These are phyloP conservation scores for Heliocybe sulcata DNA, from an alignment of 1,284 basidiomycete genomes.

Conservation along the genomic window DNA sequence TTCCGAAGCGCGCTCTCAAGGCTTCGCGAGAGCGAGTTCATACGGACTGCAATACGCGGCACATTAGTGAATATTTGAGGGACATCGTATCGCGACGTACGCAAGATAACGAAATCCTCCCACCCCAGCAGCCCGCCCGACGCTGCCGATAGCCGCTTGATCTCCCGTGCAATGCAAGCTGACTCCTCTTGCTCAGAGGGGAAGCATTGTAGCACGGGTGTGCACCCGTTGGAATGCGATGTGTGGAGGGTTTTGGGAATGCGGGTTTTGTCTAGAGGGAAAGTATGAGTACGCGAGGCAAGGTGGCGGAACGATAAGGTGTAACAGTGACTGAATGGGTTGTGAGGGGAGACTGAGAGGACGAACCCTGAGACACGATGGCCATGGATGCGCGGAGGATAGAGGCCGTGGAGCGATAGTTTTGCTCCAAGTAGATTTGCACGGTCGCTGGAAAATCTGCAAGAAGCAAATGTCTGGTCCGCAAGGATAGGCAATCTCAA, in stretches of 20 bases:
- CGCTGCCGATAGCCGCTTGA: constrained; percentile 70
- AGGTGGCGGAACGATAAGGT: too few relatives aligned
- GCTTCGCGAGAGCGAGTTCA: constrained; percentile 74
- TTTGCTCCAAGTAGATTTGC: constrained; percentile 79
- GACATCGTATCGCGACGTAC: constrained; percentile 33
- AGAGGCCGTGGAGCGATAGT: constrained; percentile 80
- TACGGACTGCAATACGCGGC: constrained; percentile 52
- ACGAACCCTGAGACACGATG: constrained; percentile 74
- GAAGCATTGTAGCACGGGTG: constrained; percentile 38
- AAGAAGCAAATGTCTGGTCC: background rate
- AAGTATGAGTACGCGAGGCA: too few relatives aligned
- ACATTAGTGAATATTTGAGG: background rate
- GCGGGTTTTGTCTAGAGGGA: constrained; percentile 52
- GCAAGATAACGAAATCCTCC: constrained; percentile 75
- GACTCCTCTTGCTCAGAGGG: constrained; percentile 54
- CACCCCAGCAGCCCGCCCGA: constrained; percentile 69
- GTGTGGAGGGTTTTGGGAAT: constrained; percentile 76
- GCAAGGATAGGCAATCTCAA: too few relatives aligned
- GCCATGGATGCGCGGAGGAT: constrained; percentile 75
- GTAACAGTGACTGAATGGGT: too few relatives aligned
- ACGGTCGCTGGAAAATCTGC: constrained; percentile 60
- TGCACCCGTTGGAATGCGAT: constrained; percentile 59
- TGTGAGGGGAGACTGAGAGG: background rate
- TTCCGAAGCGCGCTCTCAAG: constrained; percentile 78
- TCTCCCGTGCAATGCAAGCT: constrained; percentile 70